Evolutionary conservation across 768 basidiomycete species (phyloP).

Genomic region (Trametes coccinea): DNA sequence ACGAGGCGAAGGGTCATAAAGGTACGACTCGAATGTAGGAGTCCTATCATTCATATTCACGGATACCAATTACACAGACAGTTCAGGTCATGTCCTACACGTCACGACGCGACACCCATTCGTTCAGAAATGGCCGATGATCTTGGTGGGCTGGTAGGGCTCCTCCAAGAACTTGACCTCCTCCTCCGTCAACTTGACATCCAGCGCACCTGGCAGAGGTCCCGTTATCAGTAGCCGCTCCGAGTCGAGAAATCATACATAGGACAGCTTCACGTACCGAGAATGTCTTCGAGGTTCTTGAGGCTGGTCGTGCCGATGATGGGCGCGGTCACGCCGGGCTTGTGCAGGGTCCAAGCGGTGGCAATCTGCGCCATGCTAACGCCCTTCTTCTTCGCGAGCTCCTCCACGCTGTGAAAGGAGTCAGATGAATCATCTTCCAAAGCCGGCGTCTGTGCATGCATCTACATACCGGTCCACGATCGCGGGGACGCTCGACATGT

Average conservation of each 20-base stretch:
- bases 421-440: neutral
- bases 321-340: slow-evolving; percentile 39
- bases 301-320: slow-evolving; percentile 42
- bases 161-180: slow-evolving; percentile 58
- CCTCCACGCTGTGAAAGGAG: slow-evolving; percentile 27
- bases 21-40: too few species aligned
- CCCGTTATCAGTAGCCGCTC: neutral
- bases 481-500: slow-evolving; percentile 30
- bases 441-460: too few species aligned
- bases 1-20: too few species aligned
- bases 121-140: neutral
- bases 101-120: neutral
- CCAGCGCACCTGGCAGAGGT: neutral
- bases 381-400: slow-evolving; percentile 41
- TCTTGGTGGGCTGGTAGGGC: slow-evolving; percentile 40
- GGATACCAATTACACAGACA: neutral
- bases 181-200: slow-evolving; percentile 34
- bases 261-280: slow-evolving; percentile 24
- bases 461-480: slow-evolving; percentile 37
- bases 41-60: too few species aligned
- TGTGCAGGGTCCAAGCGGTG: slow-evolving; percentile 27
- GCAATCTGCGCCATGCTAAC: slow-evolving; percentile 44
- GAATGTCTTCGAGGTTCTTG: slow-evolving; percentile 38
- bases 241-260: neutral
- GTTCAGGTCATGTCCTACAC: neutral